Evolutionary conservation across 2,329 filamentous ascomycete genomes (phyloP).

Genomic region (Seiridium unicorne): DNA sequence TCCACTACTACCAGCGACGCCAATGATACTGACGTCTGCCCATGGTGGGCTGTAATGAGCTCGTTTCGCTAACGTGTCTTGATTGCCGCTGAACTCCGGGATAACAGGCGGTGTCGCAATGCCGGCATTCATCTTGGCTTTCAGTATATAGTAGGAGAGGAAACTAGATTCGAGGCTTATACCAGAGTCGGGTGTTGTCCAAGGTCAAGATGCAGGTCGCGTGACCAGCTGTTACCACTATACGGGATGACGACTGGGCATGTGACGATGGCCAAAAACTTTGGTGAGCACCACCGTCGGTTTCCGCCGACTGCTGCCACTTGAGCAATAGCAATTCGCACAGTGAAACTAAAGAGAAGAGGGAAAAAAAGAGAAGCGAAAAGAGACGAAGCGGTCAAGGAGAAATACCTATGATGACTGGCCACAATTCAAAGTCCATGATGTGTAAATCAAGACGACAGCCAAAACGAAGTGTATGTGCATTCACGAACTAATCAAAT

Average conservation of each 20-base stretch:
- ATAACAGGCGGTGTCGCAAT: slow-evolving; percentile 23
- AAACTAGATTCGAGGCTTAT: too few relatives aligned
- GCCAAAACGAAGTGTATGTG: too few relatives aligned
- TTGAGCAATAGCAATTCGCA: not conserved
- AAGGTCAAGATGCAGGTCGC: not conserved
- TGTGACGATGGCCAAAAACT: not conserved
- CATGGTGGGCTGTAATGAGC: slow-evolving; percentile 91
- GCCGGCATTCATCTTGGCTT: slow-evolving; percentile 23
- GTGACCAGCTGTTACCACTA: not conserved
- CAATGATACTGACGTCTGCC: slow-evolving; percentile 95
- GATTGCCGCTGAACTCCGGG: slow-evolving; percentile 27
- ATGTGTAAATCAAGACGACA: too few relatives aligned
- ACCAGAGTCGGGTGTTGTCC: too few relatives aligned
- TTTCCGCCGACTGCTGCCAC: not conserved
- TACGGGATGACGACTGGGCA: not conserved
- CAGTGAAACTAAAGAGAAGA: not conserved
- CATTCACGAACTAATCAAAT: too few relatives aligned
- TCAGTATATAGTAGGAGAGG: not conserved
- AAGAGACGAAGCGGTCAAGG: too few relatives aligned
- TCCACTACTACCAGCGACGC: slow-evolving; percentile 90
- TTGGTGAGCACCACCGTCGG: not conserved
- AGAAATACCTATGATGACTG: too few relatives aligned
- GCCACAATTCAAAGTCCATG: too few relatives aligned
- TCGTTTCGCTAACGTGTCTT: slow-evolving; percentile 49
- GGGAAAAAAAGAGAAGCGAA: not conserved